Evolutionary conservation across 306 rosid genomes (phyloP).

Genomic region (Chamaecrista fasciculata): DNA sequence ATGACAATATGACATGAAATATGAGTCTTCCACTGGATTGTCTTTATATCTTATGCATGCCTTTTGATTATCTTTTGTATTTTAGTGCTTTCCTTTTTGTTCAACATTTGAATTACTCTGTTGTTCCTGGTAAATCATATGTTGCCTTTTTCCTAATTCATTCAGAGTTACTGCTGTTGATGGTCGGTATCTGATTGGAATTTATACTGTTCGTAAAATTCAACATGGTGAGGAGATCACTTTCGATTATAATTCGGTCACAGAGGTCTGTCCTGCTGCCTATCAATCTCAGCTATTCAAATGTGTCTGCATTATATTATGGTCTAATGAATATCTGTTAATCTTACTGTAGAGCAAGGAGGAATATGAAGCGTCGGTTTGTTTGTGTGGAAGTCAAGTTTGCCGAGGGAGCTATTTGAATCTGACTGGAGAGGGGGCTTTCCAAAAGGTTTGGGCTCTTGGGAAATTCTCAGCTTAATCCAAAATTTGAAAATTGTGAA

Average conservation of each 20-base stretch:
- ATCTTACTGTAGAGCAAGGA: constrained; percentile 79
- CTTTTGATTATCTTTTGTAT: not conserved
- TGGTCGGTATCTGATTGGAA: constrained; percentile 97
- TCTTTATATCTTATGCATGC: not conserved
- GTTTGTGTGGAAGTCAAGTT: constrained; percentile 99
- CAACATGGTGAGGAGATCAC: constrained; percentile 93
- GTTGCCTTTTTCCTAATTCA: constrained; percentile 8
- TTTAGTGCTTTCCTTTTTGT: constrained; percentile 3
- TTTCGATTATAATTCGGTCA: constrained; percentile 95
- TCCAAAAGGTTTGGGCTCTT: constrained; percentile 60
- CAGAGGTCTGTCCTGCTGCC: constrained; percentile 73
- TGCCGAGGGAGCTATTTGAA: constrained; percentile 98
- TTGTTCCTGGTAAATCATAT: not conserved
- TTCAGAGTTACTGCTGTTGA: constrained; percentile 94
- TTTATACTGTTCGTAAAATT: constrained; percentile 79
- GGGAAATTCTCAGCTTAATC: not conserved
- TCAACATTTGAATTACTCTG: not conserved
- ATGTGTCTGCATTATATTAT: not conserved
- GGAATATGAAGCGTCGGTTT: constrained; percentile 96
- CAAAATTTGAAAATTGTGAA: not conserved
- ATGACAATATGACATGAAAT: not conserved
- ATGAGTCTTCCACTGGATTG: not conserved
- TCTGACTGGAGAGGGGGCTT: constrained; percentile 97
- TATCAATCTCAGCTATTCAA: not conserved
- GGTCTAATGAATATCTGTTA: constrained; percentile 29